phyloP scores from a whole-genome alignment of 129 eudicot species.

The Gnaphalium uliginosum region DNA sequence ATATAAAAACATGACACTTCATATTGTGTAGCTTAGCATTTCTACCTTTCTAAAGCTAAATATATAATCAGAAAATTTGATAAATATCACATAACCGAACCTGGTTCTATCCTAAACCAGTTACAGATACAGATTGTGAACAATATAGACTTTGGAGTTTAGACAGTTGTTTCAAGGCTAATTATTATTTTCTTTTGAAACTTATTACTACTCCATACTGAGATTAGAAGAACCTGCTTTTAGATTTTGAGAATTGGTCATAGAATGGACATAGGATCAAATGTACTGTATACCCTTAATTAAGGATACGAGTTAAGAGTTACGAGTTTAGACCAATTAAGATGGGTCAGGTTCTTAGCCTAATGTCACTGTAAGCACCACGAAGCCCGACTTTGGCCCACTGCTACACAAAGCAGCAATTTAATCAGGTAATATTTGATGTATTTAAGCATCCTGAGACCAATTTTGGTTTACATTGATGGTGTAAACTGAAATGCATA shows the following conservation, averaged over 20 bases:
- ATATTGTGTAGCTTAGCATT: background rate
- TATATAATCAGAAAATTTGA: background rate
- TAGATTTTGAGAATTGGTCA: too few species aligned
- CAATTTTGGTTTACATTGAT: conserved; percentile 3
- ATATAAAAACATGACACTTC: too few species aligned
- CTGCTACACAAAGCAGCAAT: background rate
- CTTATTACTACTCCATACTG: too few species aligned
- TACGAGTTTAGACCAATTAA: too few species aligned
- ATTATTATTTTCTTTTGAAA: too few species aligned
- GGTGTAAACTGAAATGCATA: conserved; percentile 27
- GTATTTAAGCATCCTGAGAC: conserved; percentile 15
- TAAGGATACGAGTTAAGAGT: too few species aligned
- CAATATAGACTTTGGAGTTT: background rate
- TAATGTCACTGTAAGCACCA: background rate
- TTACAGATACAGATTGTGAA: too few species aligned
- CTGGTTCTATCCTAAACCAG: background rate
- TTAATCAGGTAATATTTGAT: background rate
- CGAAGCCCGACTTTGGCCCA: too few species aligned
- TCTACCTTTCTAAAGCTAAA: background rate
- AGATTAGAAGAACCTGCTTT: too few species aligned
- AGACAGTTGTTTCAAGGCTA: background rate
- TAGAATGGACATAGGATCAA: too few species aligned
- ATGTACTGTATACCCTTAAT: too few species aligned
- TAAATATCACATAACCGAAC: background rate
- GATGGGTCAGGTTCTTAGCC: background rate